Base-by-base conservation (phyloP, 768 basidiomycete genomes). In the Mycena alexandri region DNA sequence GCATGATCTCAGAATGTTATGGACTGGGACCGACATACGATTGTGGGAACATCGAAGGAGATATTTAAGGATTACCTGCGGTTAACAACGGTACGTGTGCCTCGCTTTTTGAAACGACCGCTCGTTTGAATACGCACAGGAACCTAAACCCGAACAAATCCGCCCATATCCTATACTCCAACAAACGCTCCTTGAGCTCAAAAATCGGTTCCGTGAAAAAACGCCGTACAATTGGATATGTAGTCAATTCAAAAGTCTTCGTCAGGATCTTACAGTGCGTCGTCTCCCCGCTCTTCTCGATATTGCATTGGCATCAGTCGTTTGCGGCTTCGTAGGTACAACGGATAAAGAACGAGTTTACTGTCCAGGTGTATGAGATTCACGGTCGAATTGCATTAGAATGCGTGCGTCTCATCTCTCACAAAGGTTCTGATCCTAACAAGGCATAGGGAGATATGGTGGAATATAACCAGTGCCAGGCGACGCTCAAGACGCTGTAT, bases 391-490 rank as follows among this genome's bases (percentile, higher is more conserved):
- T 99, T 84, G 98, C 98, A 48, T 83, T 99, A 44, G 94, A 96
- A 86, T 90, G 89, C 73, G 95, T 95, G 79, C 64, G 89, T 80
- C 50, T 48, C 65, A 36, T 42, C 55, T 70, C 74, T 55, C 47
- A 69, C 68, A 67, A 22, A 44, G 50, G 53, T 55, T 24, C 14
- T 17, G 67, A 51, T 38, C 44, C 61, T 61, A 63, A 62, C 34
- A 56, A 44, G 34, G 44, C 46, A 63, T 79, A 99, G 97, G 89
- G 86, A 75, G 98, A 99, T 79, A 93, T 99, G 86, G 96, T 98
- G 71, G 98, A 99, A 87, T 99, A 97, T 77, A 99, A 98, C 79
- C 94, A 96, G 79, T 99, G 98, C 80, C 96, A 98, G 79, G 92
- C 93, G 34, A 92, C 94, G 71, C 82, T 99, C 48, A 92, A 92